Evolutionary conservation across 2,329 filamentous ascomycete species (phyloP).

Genomic region (Monilinia vaccinii-corymbosi): DNA sequence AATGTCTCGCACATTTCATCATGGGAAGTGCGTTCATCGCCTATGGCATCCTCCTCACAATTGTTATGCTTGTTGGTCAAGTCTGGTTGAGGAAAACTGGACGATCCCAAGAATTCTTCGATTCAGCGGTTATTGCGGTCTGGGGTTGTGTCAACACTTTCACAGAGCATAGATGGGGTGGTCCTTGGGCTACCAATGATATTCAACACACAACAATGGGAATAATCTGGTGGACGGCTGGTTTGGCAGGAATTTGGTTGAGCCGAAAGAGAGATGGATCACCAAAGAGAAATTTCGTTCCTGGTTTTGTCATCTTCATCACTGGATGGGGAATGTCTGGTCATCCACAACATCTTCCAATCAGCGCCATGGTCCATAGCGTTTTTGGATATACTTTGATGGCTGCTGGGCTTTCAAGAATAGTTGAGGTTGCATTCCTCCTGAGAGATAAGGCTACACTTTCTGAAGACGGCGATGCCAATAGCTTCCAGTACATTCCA

Average conservation of each 20-base stretch:
- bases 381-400: conserved; percentile 95
- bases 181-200: conserved; percentile 83
- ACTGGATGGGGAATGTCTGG: conserved; percentile 95
- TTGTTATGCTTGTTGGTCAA: conserved; percentile 82
- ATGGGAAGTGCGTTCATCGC: conserved; percentile 97
- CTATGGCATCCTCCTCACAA: conserved; percentile 80
- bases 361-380: conserved; percentile 80
- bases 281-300: conserved; percentile 87
- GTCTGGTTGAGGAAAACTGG: conserved; percentile 74
- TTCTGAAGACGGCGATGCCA: conserved; percentile 60
- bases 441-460: conserved; percentile 61
- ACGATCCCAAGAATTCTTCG: conserved; percentile 93
- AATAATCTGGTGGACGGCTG: conserved; percentile 96
- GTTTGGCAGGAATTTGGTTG: conserved; percentile 85
- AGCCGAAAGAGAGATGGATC: conserved; percentile 73
- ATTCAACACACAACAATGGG: conserved; percentile 99
- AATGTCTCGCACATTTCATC: conserved; percentile 95
- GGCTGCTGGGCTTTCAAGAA: conserved; percentile 72
- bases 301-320: conserved; percentile 79
- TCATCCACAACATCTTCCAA: conserved; percentile 73
- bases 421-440: conserved; percentile 87
- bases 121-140: conserved; percentile 78
- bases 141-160: conserved; percentile 99
- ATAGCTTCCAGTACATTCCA: conserved; percentile 63
- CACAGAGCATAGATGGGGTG: conserved; percentile 92